Base-by-base conservation (phyloP, 2,329 filamentous ascomycete species). In the Paraphoma sp. region DNA sequence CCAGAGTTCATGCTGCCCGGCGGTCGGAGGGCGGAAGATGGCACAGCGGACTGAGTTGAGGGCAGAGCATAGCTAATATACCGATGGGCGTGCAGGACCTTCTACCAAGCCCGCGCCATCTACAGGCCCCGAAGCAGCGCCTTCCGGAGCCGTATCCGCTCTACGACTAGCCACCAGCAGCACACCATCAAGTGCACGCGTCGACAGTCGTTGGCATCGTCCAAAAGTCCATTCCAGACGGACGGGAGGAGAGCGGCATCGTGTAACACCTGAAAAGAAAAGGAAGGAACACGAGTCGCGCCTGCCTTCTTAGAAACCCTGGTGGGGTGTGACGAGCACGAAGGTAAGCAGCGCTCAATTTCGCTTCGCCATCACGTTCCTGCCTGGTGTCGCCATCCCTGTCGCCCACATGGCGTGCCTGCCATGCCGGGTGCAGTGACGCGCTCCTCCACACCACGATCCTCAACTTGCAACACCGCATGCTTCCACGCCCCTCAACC, bases 11-110 rank as follows among this genome's bases (percentile, higher is more conserved):
- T 50, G 48, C 48, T 43, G 48, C 38, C 10, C 11, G 45, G 16
- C 23, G 16, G 30, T 18, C 17, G 17, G 18, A 28, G 36, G 45
- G 44, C 14, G n/a, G 45, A 45, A 45, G 57, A 61, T 42, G 40
- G 40, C 40, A 42, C 40, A 42, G n/a, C 40, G 40, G 40, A 42
- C 40, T 42, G 10, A 42, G 40, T 42, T n/a, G 40, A 14, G 62
- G 59, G 62, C 56, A 68, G 64, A 65, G 66, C 68, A 67, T 71
- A 59, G 68, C 67, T 74, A 56, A 75, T 70, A 70, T 72, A 68
- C 56, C 62, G 51, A 56, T 51, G 66, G 63, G 56, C 59, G 41
- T 57, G 60, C 57, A 65, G 57, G 62, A 60, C 60, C 47, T 60
- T 48, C 45, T 43, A 52, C 51, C 58, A 51, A 53, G 56, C 58